These are phyloP conservation scores for Apostasia ramifera DNA, from an alignment of 106 monocot genomes.

Conservation along the genomic window DNA sequence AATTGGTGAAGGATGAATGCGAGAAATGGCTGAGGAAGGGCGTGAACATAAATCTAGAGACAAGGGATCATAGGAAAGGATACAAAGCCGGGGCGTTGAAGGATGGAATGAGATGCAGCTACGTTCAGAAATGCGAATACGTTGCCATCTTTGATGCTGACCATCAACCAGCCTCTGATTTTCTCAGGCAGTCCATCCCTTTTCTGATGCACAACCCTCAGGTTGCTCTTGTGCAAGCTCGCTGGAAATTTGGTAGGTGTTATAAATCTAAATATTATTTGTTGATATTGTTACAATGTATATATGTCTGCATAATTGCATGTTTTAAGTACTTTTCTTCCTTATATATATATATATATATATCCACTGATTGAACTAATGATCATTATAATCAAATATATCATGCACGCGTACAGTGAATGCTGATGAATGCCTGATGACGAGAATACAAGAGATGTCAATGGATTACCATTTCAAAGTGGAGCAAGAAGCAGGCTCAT, in stretches of 20 bases:
- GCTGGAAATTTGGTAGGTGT: constrained; percentile 45
- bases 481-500: constrained; percentile 78
- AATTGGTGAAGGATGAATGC: constrained; percentile 31
- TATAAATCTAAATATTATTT: no score
- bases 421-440: constrained; percentile 78
- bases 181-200: constrained; percentile 30
- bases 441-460: constrained; percentile 86
- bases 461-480: constrained; percentile 85
- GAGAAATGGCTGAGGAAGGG: constrained; percentile 28
- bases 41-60: constrained; percentile 32
- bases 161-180: constrained; percentile 47
- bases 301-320: no score
- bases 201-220: constrained; percentile 40
- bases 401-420: constrained; percentile 30
- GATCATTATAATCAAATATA: not conserved
- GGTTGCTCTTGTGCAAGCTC: constrained; percentile 49
- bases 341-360: not conserved
- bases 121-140: constrained; percentile 37
- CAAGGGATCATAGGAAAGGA: constrained; percentile 32
- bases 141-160: constrained; percentile 61
- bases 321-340: no score
- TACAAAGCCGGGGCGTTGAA: constrained; percentile 55
- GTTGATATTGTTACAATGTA: no score
- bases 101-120: constrained; percentile 32
- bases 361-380: not conserved